Evolutionary conservation across 2,329 filamentous ascomycete species (phyloP).

Genomic region (Mollisia scopiformis): DNA sequence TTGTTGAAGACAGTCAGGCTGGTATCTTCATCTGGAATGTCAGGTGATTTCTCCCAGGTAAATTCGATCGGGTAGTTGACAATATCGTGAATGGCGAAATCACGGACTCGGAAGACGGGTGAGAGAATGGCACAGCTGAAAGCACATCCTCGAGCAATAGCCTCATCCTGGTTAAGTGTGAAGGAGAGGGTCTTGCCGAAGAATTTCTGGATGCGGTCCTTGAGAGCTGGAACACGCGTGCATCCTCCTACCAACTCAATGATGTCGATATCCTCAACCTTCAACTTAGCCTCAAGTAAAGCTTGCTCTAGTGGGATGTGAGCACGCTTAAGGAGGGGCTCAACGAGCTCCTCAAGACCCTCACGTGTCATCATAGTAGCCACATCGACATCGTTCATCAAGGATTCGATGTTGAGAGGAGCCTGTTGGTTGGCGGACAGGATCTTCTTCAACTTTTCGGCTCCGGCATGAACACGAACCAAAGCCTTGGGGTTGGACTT

Average conservation of each 20-base stretch:
- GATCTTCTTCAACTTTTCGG: slow-evolving; percentile 98
- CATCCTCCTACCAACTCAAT: slow-evolving; percentile 94
- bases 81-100: slow-evolving; percentile 97
- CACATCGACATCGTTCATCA: slow-evolving; percentile 98
- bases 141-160: slow-evolving; percentile 90
- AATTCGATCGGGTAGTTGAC: slow-evolving; percentile 99
- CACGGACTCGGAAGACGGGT: slow-evolving; percentile 95
- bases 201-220: slow-evolving; percentile 86
- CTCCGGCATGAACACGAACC: slow-evolving; percentile 82
- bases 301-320: slow-evolving; percentile 83
- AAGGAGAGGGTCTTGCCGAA: slow-evolving; percentile 93
- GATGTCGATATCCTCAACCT: slow-evolving; percentile 86
- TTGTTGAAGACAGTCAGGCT: slow-evolving; percentile 97
- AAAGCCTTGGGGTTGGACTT: slow-evolving; percentile 86
- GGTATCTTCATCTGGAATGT: slow-evolving; percentile 98
- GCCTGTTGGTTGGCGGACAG: slow-evolving; percentile 93
- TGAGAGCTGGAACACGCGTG: slow-evolving; percentile 90
- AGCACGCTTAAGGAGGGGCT: slow-evolving; percentile 77
- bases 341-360: slow-evolving; percentile 88
- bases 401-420: slow-evolving; percentile 93
- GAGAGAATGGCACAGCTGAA: slow-evolving; percentile 98
- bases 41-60: slow-evolving; percentile 96
- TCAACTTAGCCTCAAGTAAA: slow-evolving; percentile 90
- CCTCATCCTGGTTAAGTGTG: slow-evolving; percentile 98
- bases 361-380: slow-evolving; percentile 87